phyloP scores from a whole-genome alignment of 768 basidiomycete species.

The Suillus alpinus region DNA sequence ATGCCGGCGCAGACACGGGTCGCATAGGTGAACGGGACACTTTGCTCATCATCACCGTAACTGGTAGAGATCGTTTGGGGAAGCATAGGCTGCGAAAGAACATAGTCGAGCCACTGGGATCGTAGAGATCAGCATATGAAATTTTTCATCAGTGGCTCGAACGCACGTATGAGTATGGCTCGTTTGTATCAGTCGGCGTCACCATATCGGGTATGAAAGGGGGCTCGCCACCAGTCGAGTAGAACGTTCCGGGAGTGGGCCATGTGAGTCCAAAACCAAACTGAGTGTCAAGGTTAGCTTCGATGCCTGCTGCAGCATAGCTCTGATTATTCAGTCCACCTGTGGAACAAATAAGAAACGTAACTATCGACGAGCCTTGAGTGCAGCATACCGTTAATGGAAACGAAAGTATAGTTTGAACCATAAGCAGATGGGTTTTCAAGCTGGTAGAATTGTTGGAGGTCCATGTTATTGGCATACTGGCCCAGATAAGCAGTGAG shows the following conservation, averaged over 20 bases:
- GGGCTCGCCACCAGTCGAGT: slow-evolving; percentile 59
- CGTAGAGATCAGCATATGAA: slow-evolving; percentile 1
- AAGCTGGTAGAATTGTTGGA: slow-evolving; percentile 49
- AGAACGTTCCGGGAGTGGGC: slow-evolving; percentile 60
- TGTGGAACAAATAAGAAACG: slow-evolving; percentile 22
- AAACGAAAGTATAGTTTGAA: slow-evolving; percentile 51
- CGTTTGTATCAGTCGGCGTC: slow-evolving; percentile 44
- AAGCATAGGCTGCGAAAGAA: slow-evolving; percentile 40
- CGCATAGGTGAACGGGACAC: slow-evolving; percentile 62
- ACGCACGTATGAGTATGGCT: slow-evolving; percentile 47
- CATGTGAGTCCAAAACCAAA: slow-evolving; percentile 64
- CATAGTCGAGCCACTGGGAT: slow-evolving; percentile 60
- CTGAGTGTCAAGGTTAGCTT: slow-evolving; percentile 69
- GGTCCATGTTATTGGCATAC: slow-evolving; percentile 53
- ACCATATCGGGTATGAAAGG: slow-evolving; percentile 51
- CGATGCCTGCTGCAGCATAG: slow-evolving; percentile 48
- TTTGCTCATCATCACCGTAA: slow-evolving; percentile 73
- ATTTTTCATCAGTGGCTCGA: not conserved
- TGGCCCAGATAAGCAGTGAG: slow-evolving; percentile 54
- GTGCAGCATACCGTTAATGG: slow-evolving; percentile 47
- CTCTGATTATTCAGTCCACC: slow-evolving; percentile 64
- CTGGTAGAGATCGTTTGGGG: slow-evolving; percentile 70
- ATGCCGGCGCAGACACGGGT: slow-evolving; percentile 56
- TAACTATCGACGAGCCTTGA: not conserved
- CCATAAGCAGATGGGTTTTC: slow-evolving; percentile 48